Base-by-base conservation (phyloP, 2,329 filamentous ascomycete genomes). In the Stagonosporopsis cucurbitacearum region DNA sequence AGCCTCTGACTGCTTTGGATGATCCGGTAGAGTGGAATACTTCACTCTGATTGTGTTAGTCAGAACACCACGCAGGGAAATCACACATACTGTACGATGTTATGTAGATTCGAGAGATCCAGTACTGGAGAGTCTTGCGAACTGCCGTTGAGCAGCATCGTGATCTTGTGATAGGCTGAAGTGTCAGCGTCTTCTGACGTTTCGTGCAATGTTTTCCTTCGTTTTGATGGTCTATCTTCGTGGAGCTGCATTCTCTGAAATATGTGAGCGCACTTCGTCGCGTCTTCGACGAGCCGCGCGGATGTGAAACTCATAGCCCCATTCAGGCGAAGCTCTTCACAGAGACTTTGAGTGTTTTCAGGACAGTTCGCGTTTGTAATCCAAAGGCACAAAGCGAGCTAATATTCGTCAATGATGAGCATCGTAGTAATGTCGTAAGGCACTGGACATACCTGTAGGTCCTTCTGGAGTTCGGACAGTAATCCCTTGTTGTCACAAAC, bases 321-420 rank as follows among this genome's bases (percentile, higher is more conserved):
- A 45, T 66, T 58, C 6, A 63, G 58, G 36, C 60, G 68, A 11
- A 75, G 58, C 13, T 59, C 58, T 33, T 58, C 54, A 7, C 69
- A 66, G 11, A 71, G 33, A 13, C 62, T 59, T 20, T 61, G 50
- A 8, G 73, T 56, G 15, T 65, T 59, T 13, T 50, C 36, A 17
- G 71, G 64, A 71, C 71, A 72, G 22, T 57, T 36, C 41, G 61
- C 66, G 13, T 65, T 63, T 6, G 57, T 53, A 1, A 68, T 73
- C 71, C 71, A 75, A 30, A 75, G 58, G 51, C 71, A 74, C 13
- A 75, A 56, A 4, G 69, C 64, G 45, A 72, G 62, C 72, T 75
- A 43, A 7, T 4, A 4, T 9, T 15, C n/a, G 30, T 71, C 30
- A 67, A 58, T 35, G 11, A 26, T 5, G 17, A 30, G 12, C n/a